phyloP scores from a whole-genome alignment of 2,329 filamentous ascomycete genomes.

The Lasiodiplodia sp. region DNA sequence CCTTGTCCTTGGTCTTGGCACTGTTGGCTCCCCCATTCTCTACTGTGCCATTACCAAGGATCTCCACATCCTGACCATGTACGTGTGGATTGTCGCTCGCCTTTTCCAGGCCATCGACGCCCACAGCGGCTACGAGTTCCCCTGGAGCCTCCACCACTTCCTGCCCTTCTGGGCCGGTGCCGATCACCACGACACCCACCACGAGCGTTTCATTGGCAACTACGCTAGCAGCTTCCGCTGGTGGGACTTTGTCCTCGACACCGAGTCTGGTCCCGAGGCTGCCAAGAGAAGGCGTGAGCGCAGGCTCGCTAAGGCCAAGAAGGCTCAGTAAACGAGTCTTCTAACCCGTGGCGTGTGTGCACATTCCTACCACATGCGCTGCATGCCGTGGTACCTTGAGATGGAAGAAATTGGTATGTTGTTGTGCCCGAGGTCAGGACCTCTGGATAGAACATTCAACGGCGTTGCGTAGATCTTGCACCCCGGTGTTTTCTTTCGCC shows the following conservation, averaged over 20 bases:
- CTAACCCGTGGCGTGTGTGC: background rate
- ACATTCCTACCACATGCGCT: background rate
- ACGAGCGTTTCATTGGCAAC: slow-evolving; percentile 98
- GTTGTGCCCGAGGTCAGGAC: background rate
- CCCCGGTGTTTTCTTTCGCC: background rate
- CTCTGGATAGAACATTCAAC: slow-evolving; percentile 12
- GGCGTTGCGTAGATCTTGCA: slow-evolving; percentile 5
- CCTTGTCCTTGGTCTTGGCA: slow-evolving; percentile 90
- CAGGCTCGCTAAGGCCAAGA: slow-evolving; percentile 73
- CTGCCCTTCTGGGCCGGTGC: slow-evolving; percentile 98
- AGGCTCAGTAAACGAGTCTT: slow-evolving; percentile 54
- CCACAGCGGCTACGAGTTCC: slow-evolving; percentile 98
- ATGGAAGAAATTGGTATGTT: background rate
- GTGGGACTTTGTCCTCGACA: slow-evolving; percentile 97
- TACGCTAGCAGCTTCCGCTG: slow-evolving; percentile 98
- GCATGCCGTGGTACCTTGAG: background rate
- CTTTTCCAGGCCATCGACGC: slow-evolving; percentile 98
- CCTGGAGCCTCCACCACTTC: slow-evolving; percentile 95
- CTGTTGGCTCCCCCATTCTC: slow-evolving; percentile 80
- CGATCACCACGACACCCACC: slow-evolving; percentile 94
- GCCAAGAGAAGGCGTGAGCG: slow-evolving; percentile 82
- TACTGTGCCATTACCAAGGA: slow-evolving; percentile 85
- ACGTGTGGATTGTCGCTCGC: slow-evolving; percentile 90
- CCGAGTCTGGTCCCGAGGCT: slow-evolving; percentile 88
- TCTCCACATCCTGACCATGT: slow-evolving; percentile 97